These are phyloP conservation scores for Kwoniella heveanensis DNA, from an alignment of 768 basidiomycete species.

Conservation along the genomic window DNA sequence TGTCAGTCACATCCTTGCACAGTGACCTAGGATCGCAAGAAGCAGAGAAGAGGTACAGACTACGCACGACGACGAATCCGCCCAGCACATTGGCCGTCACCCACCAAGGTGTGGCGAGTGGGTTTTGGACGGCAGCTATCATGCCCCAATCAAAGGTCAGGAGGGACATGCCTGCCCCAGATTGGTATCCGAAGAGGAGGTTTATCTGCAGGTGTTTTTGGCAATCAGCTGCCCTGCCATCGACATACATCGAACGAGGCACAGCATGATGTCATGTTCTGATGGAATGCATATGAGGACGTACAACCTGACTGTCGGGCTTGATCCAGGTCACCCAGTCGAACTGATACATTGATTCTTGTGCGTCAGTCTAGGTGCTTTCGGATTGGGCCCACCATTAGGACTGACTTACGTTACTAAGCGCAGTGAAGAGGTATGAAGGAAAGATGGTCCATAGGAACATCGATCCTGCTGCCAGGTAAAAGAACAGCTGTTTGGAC, in stretches of 20 bases:
- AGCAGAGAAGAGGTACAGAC: too few relatives aligned
- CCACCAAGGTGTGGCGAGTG: constrained; percentile 43
- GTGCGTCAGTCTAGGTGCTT: too few relatives aligned
- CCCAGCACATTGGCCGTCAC: constrained; percentile 37
- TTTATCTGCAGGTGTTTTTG: too few relatives aligned
- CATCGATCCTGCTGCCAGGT: constrained; percentile 22
- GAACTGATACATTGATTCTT: constrained; percentile 15
- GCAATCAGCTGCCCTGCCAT: too few relatives aligned
- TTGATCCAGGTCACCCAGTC: constrained; percentile 43
- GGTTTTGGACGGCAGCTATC: constrained; percentile 32
- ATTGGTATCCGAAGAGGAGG: constrained; percentile 23
- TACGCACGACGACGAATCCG: constrained; percentile 32
- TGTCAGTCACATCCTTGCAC: too few relatives aligned
- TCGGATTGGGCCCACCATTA: too few relatives aligned
- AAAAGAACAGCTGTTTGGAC: constrained; percentile 31
- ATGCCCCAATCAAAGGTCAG: constrained; percentile 41
- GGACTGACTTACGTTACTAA: constrained; percentile 16
- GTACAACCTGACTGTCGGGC: constrained; percentile 31
- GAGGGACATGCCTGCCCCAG: constrained; percentile 28
- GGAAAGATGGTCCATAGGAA: constrained; percentile 39
- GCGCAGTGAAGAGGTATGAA: constrained; percentile 29
- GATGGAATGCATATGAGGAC: neutral
- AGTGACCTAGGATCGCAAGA: neutral
- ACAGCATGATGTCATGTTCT: too few relatives aligned
- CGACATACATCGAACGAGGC: too few relatives aligned